Percentiles rank a stretch among this genome's conserved stretches.
phyloP scores from a whole-genome alignment of 495 filamentous ascomycete species.

The Penicillium fimorum region DNA sequence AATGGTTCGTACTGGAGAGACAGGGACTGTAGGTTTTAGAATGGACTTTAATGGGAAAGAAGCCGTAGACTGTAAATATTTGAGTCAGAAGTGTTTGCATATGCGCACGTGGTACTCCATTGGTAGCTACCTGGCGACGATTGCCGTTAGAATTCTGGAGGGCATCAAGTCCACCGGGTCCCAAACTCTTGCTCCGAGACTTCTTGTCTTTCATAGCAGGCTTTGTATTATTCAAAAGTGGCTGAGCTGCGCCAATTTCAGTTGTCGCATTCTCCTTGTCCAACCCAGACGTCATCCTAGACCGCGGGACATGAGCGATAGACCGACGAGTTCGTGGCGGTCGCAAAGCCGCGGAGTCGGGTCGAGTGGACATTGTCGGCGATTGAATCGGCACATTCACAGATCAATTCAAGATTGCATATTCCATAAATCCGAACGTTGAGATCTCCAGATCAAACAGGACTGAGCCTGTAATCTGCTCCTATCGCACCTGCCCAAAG shows the following conservation, averaged over 20 bases:
- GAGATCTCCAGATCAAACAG: neutral
- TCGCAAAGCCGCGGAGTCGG: constrained; percentile 40
- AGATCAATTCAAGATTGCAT: constrained; percentile 6
- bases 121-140: constrained; percentile 65
- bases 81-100: constrained; percentile 1
- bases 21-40: constrained; percentile 76
- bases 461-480: neutral
- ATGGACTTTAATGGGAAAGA: constrained; percentile 70
- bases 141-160: constrained; percentile 78
- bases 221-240: constrained; percentile 32
- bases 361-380: constrained; percentile 39
- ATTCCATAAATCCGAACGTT: constrained; percentile 1
- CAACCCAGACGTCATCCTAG: constrained; percentile 38
- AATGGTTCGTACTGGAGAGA: constrained; percentile 60
- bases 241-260: constrained; percentile 48
- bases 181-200: constrained; percentile 90
- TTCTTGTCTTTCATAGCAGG: constrained; percentile 58
- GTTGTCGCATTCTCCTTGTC: constrained; percentile 75
- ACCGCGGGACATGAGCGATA: constrained; percentile 63
- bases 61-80: constrained; percentile 48
- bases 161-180: constrained; percentile 82
- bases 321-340: constrained; percentile 68
- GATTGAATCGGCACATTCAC: constrained; percentile 11
- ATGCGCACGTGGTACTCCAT: constrained; percentile 6
- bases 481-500: constrained; percentile 18